Conservation (phyloP, 2,329 filamentous ascomycete species). For the Fusarium sterilihyphosum region DNA sequence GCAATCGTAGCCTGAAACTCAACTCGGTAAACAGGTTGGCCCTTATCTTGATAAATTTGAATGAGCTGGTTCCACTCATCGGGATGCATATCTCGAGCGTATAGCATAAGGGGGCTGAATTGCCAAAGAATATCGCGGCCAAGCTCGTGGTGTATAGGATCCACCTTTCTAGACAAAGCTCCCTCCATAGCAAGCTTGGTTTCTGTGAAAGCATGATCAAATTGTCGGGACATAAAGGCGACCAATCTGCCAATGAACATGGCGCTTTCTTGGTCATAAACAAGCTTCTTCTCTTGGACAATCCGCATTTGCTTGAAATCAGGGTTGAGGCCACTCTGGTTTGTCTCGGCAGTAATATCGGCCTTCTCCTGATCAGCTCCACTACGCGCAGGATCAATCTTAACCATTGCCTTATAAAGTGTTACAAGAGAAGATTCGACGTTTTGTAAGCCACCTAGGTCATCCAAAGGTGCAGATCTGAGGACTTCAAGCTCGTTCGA, state of each 20-base stretch:
- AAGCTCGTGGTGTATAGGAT: conserved; percentile 74
- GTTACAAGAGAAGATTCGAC: conserved; percentile 82
- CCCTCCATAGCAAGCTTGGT: conserved; percentile 72
- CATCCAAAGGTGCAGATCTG: conserved; percentile 77
- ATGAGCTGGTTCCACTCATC: conserved; percentile 84
- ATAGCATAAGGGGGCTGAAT: conserved; percentile 88
- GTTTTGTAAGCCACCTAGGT: conserved; percentile 74
- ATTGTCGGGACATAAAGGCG: conserved; percentile 83
- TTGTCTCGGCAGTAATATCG: conserved; percentile 56
- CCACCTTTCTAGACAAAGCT: conserved; percentile 72
- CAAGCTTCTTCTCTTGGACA: conserved; percentile 92
- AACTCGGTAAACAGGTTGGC: conserved; percentile 79
- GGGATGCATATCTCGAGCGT: conserved; percentile 84
- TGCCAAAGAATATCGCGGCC: conserved; percentile 83
- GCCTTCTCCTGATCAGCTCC: conserved; percentile 59
- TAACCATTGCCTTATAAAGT: conserved; percentile 91
- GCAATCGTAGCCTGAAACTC: conserved; percentile 82
- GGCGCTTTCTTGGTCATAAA: conserved; percentile 80
- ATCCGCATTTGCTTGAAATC: conserved; percentile 92
- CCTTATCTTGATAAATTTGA: conserved; percentile 81
- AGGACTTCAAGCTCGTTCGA: conserved; percentile 77
- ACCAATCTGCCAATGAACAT: conserved; percentile 82
- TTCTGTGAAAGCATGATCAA: conserved; percentile 78
- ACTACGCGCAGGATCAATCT: conserved; percentile 86
- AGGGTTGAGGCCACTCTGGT: conserved; percentile 67